These are phyloP conservation scores for Alternaria sp. DNA, from an alignment of 2,329 filamentous ascomycete species.

Conservation along the genomic window DNA sequence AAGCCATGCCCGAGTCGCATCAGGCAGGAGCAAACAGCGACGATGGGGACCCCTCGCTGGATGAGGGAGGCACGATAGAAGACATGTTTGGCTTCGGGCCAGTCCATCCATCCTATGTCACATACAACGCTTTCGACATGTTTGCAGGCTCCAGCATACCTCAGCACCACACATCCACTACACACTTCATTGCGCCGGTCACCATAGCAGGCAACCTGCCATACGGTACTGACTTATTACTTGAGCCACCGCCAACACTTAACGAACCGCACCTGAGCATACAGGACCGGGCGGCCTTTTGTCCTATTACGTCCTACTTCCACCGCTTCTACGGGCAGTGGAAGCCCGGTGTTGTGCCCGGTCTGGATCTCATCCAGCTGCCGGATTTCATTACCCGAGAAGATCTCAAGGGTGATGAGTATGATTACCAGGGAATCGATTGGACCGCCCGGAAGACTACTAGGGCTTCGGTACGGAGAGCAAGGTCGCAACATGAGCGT, in stretches of 20 bases:
- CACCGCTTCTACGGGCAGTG: conserved; percentile 19
- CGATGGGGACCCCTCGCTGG: background rate
- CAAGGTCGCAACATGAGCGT: conserved; percentile 31
- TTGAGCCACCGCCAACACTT: conserved; percentile 30
- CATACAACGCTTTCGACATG: conserved; percentile 10
- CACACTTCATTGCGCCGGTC: conserved; percentile 15
- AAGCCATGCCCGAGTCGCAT: conserved; percentile 6
- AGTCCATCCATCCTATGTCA: conserved; percentile 16
- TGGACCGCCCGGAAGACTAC: conserved; percentile 43
- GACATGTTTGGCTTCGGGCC: conserved; percentile 26
- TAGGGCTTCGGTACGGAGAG: conserved; percentile 30
- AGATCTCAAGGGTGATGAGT: conserved; percentile 42
- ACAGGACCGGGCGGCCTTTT: conserved; percentile 37
- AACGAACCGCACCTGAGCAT: conserved; percentile 39
- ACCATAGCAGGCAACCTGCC: conserved; percentile 16
- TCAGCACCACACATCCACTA: conserved; percentile 19
- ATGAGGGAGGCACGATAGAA: conserved; percentile 13
- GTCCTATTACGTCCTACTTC: conserved; percentile 39
- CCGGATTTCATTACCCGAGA: conserved; percentile 38
- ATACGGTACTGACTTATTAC: conserved; percentile 22
- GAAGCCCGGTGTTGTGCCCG: conserved; percentile 19
- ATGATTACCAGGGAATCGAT: conserved; percentile 49
- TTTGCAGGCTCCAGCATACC: conserved; percentile 10
- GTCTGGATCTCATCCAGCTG: conserved; percentile 31
- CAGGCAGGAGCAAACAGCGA: conserved; percentile 4